Evolutionary conservation across 2,329 filamentous ascomycete species (phyloP).

Genomic region (Emergomyces pasteurianus): DNA sequence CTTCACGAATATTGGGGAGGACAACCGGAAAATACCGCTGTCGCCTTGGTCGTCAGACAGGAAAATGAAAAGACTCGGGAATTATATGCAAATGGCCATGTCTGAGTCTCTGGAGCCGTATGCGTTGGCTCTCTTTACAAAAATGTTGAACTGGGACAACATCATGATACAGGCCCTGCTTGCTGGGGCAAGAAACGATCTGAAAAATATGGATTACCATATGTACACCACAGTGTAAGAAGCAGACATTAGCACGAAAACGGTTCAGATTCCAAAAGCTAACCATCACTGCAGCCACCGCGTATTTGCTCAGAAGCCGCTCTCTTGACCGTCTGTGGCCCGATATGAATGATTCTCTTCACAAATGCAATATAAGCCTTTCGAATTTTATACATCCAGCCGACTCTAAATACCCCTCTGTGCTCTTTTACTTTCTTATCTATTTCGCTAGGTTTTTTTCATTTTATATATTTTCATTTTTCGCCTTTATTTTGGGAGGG

Average conservation of each 20-base stretch:
- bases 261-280: neutral
- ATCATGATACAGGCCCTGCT: constrained; percentile 4
- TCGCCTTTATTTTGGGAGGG: neutral
- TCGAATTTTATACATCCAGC: neutral
- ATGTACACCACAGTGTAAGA: constrained; percentile 4
- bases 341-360: neutral
- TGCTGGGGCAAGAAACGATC: constrained; percentile 2
- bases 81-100: constrained; percentile 12
- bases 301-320: neutral
- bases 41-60: constrained; percentile 20
- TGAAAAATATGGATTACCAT: constrained; percentile 5
- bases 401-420: neutral
- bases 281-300: neutral
- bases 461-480: neutral
- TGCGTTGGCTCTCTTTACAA: constrained; percentile 16
- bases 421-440: neutral
- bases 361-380: neutral
- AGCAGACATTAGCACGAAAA: neutral
- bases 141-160: constrained; percentile 16
- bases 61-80: constrained; percentile 11
- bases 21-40: constrained; percentile 28
- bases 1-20: constrained; percentile 38
- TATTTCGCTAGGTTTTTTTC: too few species aligned
- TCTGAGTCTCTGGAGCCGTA: constrained; percentile 16
- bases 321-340: neutral